A percentile compares a stretch with the other conserved stretches of the same genome.
Conservation (phyloP, 163 green algal genomes). For the Scenedesmus sp. region DNA sequence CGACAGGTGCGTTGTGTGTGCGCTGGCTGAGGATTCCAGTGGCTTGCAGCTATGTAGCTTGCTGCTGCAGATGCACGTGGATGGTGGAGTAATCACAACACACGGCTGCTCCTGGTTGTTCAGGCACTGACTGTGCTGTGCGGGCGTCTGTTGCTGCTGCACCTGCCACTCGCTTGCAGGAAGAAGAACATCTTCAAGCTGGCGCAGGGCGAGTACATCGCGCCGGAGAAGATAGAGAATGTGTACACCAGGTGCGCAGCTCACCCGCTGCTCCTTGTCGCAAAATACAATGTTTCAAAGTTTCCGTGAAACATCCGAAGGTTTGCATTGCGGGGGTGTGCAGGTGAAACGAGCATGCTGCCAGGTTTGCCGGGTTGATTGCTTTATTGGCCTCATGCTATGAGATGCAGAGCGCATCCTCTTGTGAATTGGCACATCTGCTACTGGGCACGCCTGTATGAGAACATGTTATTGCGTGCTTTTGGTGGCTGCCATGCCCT, state of each 20-base stretch:
- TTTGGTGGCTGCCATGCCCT: no score
- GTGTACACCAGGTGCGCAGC: conserved; percentile 80
- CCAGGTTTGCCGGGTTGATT: background rate
- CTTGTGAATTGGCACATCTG: no score
- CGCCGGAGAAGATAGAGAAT: conserved; percentile 99
- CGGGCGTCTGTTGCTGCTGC: background rate
- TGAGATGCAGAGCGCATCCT: no score
- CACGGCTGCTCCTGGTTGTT: background rate
- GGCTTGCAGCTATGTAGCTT: background rate
- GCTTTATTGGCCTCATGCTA: background rate
- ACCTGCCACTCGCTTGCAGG: background rate
- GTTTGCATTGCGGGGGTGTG: no score
- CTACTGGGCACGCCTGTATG: no score
- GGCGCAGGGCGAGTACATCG: conserved; percentile 97
- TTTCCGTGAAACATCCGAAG: no score
- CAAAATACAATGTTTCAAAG: no score
- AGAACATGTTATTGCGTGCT: no score
- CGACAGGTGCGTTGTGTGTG: no score
- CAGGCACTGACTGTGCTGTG: background rate
- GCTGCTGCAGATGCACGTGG: background rate
- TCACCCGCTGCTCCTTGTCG: no score
- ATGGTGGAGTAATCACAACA: no score
- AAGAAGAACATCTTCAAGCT: conserved; percentile 96
- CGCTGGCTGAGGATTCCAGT: no score
- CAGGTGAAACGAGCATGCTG: background rate